A percentile compares a stretch with the other conserved stretches of the same genome.
phyloP scores from a whole-genome alignment of 1,284 basidiomycete species.

The Ceratobasidium sp. region DNA sequence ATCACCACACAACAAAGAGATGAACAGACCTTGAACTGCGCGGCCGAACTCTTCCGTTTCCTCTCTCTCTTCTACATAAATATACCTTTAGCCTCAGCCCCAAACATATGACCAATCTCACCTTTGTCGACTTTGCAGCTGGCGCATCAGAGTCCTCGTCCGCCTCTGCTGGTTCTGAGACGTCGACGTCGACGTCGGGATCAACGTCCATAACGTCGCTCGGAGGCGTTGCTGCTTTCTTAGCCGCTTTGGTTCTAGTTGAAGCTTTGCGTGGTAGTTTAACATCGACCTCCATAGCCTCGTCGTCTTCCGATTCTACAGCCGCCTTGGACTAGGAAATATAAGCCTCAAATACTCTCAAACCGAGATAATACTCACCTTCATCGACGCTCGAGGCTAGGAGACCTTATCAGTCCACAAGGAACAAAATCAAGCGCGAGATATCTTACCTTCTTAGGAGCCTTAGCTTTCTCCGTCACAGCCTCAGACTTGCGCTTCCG shows the following conservation, averaged over 20 bases:
- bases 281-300: neutral
- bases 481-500: slow-evolving; percentile 39
- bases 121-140: slow-evolving; percentile 33
- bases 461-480: slow-evolving; percentile 4
- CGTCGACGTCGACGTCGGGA: too few species aligned
- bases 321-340: slow-evolving; percentile 18
- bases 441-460: slow-evolving; percentile 23
- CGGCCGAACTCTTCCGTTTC: slow-evolving; percentile 25
- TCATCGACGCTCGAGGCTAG: slow-evolving; percentile 36
- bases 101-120: neutral
- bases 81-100: neutral
- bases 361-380: slow-evolving; percentile 2
- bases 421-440: neutral
- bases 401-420: neutral
- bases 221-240: slow-evolving; percentile 23
- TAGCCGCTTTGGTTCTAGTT: neutral
- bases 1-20: neutral
- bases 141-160: slow-evolving; percentile 9
- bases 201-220: slow-evolving; percentile 29
- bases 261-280: slow-evolving; percentile 2
- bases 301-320: slow-evolving; percentile 20
- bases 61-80: slow-evolving; percentile 1
- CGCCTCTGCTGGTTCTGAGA: slow-evolving; percentile 4
- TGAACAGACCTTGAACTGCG: slow-evolving; percentile 15
- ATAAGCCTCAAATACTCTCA: neutral